Conservation (phyloP, 495 filamentous ascomycete genomes). For the Penicillium atrosanguineum region DNA sequence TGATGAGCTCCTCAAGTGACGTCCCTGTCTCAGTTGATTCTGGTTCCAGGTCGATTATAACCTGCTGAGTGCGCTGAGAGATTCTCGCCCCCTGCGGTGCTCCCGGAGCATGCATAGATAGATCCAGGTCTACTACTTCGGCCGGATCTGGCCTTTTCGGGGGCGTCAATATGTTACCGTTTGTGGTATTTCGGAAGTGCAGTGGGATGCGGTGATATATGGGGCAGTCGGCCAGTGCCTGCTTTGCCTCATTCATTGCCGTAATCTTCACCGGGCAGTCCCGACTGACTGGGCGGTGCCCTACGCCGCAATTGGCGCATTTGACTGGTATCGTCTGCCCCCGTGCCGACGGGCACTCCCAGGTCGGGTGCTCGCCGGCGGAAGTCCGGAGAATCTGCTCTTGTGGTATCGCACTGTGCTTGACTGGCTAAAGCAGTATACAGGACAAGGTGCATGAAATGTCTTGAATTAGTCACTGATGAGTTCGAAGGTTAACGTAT, state of each 20-base stretch:
- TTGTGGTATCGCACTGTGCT: no score
- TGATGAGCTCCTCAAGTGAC: no score
- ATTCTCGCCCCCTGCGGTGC: background rate
- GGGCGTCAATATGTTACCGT: background rate
- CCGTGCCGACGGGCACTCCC: constrained; percentile 12
- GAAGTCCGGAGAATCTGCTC: no score
- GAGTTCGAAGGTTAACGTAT: no score
- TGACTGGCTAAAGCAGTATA: no score
- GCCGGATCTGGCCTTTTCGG: background rate
- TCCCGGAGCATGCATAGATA: background rate
- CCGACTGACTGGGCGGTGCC: constrained; percentile 1
- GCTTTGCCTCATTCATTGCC: constrained; percentile 7
- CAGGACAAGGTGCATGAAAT: no score
- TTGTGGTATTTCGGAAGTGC: background rate
- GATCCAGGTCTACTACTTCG: background rate
- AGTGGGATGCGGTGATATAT: constrained; percentile 6
- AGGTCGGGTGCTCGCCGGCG: constrained; percentile 14
- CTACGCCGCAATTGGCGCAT: constrained; percentile 9
- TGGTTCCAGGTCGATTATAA: background rate
- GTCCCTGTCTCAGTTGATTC: background rate
- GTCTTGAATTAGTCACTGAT: no score
- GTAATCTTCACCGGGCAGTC: constrained; percentile 2
- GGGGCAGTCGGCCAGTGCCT: constrained; percentile 5
- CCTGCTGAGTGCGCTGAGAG: background rate
- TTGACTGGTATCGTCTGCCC: constrained; percentile 4